Evolutionary conservation across 192 early-diverging fungal genomes (phyloP), one percentile per base, ranked within the genome.

Genomic region (Mortierella hygrophila): DNA sequence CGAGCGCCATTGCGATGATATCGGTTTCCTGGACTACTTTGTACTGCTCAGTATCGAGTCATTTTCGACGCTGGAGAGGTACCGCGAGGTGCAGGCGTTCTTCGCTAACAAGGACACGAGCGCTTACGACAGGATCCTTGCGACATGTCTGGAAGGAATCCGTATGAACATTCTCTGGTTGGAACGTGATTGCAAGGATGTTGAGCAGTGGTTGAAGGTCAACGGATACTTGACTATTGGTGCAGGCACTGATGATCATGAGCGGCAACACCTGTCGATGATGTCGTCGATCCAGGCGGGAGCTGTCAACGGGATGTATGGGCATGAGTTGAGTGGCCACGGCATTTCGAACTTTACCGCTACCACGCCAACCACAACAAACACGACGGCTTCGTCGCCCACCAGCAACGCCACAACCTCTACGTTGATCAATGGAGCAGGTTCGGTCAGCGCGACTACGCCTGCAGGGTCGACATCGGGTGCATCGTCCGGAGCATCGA

Each of bases 81-180:
- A 92, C 73, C 85, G 82, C 16, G 90, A 93, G 70, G 79, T 94
- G 16, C 92, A 92, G 68, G 73, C 69, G 16, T 94, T 91, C 88
- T 91, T 94, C 82, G 88, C 90, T 29, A 89, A 77, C 68, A 89
- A 90, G 80, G 91, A 93, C 81, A 91, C 90, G 8, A 82, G 68
- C 32, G 87, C 89, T 47, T 90, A 91, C 78, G 89, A 91, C 72
- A 83, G 91, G 40, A 91, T 91, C 23, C 44, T 94, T 21, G 91
- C 90, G 38, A 92, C 93, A 73, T 90, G 89, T 37, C 83, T 94
- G 52, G 93, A 94, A 70, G 90, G 90, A 47, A 92, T 94, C 82
- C 88, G 93, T 23, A 87, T 90, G 82, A 91, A 91, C 75, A 86
- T 86, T 52, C 37, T 86, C 6, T 86, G 84, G 84, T 52, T 86